Conservation (phyloP, 805 yeast species). For the Starmerella potacharoeniae region DNA sequence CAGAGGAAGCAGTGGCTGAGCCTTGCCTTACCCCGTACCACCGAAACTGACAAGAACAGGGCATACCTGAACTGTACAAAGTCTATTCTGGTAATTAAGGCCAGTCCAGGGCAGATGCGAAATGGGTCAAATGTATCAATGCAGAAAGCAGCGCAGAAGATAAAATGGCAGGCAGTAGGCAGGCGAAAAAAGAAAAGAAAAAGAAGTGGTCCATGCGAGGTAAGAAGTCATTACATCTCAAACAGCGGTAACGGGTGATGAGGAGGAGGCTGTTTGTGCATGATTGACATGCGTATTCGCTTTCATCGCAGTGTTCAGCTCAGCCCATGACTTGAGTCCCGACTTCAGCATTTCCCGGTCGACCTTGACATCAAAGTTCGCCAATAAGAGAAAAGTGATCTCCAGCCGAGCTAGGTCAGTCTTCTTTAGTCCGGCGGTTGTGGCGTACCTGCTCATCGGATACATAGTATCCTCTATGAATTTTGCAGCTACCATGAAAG, state of each 20-base stretch:
- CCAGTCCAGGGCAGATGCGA: no score
- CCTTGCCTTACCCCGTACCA: no score
- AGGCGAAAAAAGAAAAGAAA: no score
- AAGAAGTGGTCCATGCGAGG: no score
- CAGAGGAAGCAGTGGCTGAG: no score
- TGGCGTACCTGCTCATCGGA: conserved; percentile 37
- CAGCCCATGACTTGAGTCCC: conserved; percentile 8
- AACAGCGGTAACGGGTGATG: not conserved
- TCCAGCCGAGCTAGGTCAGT: conserved; percentile 40
- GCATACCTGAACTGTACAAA: no score
- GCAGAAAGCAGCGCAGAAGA: no score
- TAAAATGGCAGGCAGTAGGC: no score
- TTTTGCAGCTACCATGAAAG: conserved; percentile 37
- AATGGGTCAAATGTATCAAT: no score
- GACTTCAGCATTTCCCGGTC: conserved; percentile 23
- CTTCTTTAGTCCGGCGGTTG: conserved; percentile 37
- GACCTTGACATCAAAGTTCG: conserved; percentile 41
- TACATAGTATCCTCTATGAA: conserved; percentile 38
- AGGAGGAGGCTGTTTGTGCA: not conserved
- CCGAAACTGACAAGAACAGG: no score
- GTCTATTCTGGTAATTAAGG: no score
- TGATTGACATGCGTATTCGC: not conserved
- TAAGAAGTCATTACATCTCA: no score
- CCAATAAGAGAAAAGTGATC: conserved; percentile 38
- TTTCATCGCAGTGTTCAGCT: not conserved